Evolutionary conservation across 768 basidiomycete species (phyloP).

Genomic region (Russula olivacea): DNA sequence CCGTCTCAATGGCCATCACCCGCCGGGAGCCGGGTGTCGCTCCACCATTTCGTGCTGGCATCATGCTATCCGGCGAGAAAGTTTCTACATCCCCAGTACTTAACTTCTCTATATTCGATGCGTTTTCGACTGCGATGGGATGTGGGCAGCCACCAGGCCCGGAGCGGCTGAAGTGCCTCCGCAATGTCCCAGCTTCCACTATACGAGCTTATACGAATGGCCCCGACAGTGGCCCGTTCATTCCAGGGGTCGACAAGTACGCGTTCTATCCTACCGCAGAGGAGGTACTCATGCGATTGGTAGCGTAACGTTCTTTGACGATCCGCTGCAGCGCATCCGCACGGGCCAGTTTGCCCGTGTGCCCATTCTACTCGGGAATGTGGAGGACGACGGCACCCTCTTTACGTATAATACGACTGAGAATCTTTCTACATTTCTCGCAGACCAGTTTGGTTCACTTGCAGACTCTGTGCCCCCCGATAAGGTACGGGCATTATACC

Average conservation of each 20-base stretch:
- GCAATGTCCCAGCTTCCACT: slow-evolving; percentile 22
- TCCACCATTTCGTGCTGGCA: slow-evolving; percentile 14
- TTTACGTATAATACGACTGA: background rate
- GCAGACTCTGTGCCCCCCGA: background rate
- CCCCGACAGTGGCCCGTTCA: background rate
- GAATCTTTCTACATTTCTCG: background rate
- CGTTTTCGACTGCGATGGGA: slow-evolving; percentile 11
- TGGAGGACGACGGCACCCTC: slow-evolving; percentile 6
- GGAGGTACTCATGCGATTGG: background rate
- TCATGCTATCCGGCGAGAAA: slow-evolving; percentile 8
- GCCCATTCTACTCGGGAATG: slow-evolving; percentile 13
- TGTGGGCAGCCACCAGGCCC: slow-evolving; percentile 26
- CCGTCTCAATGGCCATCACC: slow-evolving; percentile 10
- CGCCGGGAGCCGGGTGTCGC: background rate
- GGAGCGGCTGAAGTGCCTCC: slow-evolving; percentile 27
- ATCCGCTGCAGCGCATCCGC: slow-evolving; percentile 13
- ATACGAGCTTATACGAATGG: slow-evolving; percentile 24
- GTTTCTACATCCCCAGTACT: background rate
- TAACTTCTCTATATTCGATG: slow-evolving; percentile 9
- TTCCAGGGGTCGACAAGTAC: slow-evolving; percentile 9
- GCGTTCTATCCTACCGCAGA: background rate
- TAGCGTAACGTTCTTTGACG: slow-evolving; percentile 10
- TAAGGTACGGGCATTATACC: background rate
- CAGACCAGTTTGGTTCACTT: background rate
- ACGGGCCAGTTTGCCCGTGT: background rate